phyloP scores from a whole-genome alignment of 345 rosid species.

The thale cress (Arabidopsis thaliana) region TAIR10.1 NC_003071.7:271501-272000 shows the following conservation, averaged over 20 bases:
- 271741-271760: background rate
- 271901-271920: background rate
- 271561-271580: conserved; percentile 74
- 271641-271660: background rate
- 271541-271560: conserved; percentile 77
- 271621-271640: background rate
- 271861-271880: conserved; percentile 1
- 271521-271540: conserved; percentile 97
- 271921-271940: conserved; percentile 3
- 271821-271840: background rate
- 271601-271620: background rate
- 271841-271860: background rate
- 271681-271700: background rate
- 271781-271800: background rate
- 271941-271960: background rate
- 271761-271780: background rate
- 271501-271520: conserved; percentile 72
- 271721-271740: background rate
- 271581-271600: conserved; percentile 81
- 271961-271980: conserved; percentile 65
- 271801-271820: background rate
- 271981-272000: conserved; percentile 88
- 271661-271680: background rate
- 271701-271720: background rate
- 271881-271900: background rate